Percentiles rank a stretch among this genome's conserved stretches.
Evolutionary conservation across 768 basidiomycete genomes (phyloP).

Genomic region (Sporobolomyces phaffii): DNA sequence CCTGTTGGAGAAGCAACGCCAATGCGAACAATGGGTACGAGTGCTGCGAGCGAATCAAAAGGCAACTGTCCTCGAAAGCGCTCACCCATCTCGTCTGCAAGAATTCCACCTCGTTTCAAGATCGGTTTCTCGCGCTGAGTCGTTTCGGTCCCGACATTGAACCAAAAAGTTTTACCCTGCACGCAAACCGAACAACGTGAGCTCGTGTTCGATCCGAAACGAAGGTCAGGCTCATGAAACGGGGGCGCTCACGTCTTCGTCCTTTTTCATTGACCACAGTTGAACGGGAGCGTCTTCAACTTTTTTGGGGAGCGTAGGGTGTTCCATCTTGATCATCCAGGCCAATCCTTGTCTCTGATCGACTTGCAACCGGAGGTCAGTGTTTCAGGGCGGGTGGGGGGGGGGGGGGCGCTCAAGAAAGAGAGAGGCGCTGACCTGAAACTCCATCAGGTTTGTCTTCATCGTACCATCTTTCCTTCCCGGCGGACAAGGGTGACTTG

Average conservation of each 20-base stretch:
- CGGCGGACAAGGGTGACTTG: conserved; percentile 66
- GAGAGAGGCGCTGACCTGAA: conserved; percentile 57
- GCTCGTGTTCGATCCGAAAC: too few species aligned
- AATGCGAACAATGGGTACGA: too few species aligned
- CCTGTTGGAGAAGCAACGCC: conserved; percentile 15
- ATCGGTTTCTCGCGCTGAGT: conserved; percentile 54
- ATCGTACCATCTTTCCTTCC: conserved; percentile 62
- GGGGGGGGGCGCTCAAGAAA: too few species aligned
- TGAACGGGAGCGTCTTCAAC: conserved; percentile 71
- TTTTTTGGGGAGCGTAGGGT: conserved; percentile 64
- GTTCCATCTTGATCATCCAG: conserved; percentile 70
- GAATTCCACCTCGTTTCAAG: conserved; percentile 61
- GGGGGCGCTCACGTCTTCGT: conserved; percentile 9
- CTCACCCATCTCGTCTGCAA: conserved; percentile 80
- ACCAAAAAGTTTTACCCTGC: conserved; percentile 57
- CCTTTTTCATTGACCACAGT: conserved; percentile 68
- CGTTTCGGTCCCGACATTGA: conserved; percentile 76
- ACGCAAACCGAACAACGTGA: too few species aligned
- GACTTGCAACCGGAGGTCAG: too few species aligned
- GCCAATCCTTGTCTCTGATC: conserved; percentile 71
- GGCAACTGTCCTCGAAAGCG: too few species aligned
- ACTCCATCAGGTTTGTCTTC: conserved; percentile 67
- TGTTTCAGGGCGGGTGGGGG: too few species aligned
- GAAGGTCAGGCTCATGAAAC: too few species aligned
- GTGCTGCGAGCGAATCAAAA: too few species aligned